Base-by-base conservation (phyloP, 1,139 yeast genomes). In the Debaryomyces sp. region DNA sequence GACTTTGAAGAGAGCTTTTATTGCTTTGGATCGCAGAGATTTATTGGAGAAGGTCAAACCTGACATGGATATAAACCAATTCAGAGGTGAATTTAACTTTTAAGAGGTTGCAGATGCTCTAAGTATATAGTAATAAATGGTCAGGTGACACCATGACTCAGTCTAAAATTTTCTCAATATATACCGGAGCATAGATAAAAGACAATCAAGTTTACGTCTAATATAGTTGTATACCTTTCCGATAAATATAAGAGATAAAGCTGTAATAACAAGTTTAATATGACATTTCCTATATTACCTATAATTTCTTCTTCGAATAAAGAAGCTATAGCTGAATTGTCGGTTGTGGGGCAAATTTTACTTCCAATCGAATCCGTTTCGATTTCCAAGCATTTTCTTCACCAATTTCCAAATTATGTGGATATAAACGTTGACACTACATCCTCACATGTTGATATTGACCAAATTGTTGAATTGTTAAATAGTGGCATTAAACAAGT, bases 11-110 rank as follows among this genome's bases (percentile, higher is more conserved):
- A 77, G 98, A 51, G 96, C 96, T 5, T 91, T 94, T 60, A 78
- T 92, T 62, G 96, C 96, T 2, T 88, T 94, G 97, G 95, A 90
- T 56, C 83, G 98, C 64, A 80, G 95, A 49, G 99, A 94, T 64
- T 74, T 94, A 60, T 75, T 91, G 46, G 96, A 88, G 58, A 77
- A 80, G 65, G 96, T 94, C 10, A 83, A 82, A 57, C 95, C 95
- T 1, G 95, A 94, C 6, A 84, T 91, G 87, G 85, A 87, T 60
- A 79, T 91, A 58, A 74, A 79, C 45, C 84, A 82, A 54, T 92
- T 92, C 70, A 78, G 92, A 56, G 75, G 72, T n/a, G 95, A 89
- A 60, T 91, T 91, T 64, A 81, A 73, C 46, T 89, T 89, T 61
- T 89, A 67, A 55, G 18, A 8, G 35, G 32, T 37, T 37, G 24